Percentiles rank a stretch among this genome's conserved stretches.
Evolutionary conservation across 2,329 filamentous ascomycete species (phyloP).

Genomic region (Aspergillus costaricaensis): DNA sequence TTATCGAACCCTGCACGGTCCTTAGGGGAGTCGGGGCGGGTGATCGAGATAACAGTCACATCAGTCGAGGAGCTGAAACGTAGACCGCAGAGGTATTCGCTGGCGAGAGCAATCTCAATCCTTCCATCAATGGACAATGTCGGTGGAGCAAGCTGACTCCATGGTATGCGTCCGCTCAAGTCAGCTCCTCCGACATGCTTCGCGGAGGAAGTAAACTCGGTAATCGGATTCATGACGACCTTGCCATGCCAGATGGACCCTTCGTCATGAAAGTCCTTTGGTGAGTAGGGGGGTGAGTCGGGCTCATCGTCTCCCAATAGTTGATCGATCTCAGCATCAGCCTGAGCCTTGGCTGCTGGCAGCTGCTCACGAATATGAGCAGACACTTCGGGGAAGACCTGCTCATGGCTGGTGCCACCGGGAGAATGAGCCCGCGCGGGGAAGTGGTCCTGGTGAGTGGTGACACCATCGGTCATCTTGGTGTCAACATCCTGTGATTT

Average conservation of each 20-base stretch:
- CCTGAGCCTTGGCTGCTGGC: slow-evolving; percentile 53
- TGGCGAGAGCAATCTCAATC: slow-evolving; percentile 78
- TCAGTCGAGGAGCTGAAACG: slow-evolving; percentile 81
- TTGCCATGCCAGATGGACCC: slow-evolving; percentile 78
- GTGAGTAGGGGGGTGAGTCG: slow-evolving; percentile 80
- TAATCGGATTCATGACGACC: slow-evolving; percentile 74
- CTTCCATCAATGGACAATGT: slow-evolving; percentile 64
- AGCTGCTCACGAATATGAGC: slow-evolving; percentile 41
- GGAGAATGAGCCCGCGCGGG: slow-evolving; percentile 83
- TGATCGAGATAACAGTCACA: slow-evolving; percentile 75
- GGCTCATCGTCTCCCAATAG: slow-evolving; percentile 80
- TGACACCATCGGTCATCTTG: slow-evolving; percentile 49
- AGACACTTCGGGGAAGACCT: slow-evolving; percentile 47
- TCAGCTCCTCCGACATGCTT: slow-evolving; percentile 84
- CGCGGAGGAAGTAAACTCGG: slow-evolving; percentile 74
- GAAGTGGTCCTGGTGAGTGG: slow-evolving; percentile 76
- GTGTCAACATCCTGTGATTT: slow-evolving; percentile 39
- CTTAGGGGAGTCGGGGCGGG: slow-evolving; percentile 59
- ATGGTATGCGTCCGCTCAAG: slow-evolving; percentile 66
- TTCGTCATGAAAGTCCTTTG: slow-evolving; percentile 70
- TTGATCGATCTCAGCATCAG: slow-evolving; percentile 87
- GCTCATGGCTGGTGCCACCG: slow-evolving; percentile 48
- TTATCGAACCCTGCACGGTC: slow-evolving; percentile 67
- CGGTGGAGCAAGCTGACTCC: slow-evolving; percentile 73
- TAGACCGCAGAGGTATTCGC: slow-evolving; percentile 86